phyloP scores from a whole-genome alignment of 2,329 filamentous ascomycete genomes.

The Colletotrichum shisoi region DNA sequence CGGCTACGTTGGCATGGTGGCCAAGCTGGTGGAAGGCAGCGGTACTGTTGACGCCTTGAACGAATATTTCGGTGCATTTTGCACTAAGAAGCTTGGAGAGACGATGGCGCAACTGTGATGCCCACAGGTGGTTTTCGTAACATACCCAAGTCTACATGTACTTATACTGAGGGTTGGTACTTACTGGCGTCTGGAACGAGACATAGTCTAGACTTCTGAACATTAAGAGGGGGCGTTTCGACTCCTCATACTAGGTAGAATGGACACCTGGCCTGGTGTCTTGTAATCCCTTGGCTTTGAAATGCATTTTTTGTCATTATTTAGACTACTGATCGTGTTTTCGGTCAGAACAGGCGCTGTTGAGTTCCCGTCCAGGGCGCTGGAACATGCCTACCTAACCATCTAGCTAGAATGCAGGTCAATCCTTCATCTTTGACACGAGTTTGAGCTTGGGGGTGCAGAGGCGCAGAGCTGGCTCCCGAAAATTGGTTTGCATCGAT shows the following conservation, averaged over 20 bases:
- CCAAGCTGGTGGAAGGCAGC: conserved; percentile 75
- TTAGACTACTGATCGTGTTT: neutral
- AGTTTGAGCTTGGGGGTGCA: neutral
- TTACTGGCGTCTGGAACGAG: conserved; percentile 5
- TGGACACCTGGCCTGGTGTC: neutral
- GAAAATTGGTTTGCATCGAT: neutral
- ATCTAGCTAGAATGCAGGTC: no score
- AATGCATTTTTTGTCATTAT: neutral
- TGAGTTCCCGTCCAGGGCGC: neutral
- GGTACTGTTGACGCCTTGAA: conserved; percentile 85
- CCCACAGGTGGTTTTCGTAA: neutral
- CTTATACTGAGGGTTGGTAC: neutral
- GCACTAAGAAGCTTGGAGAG: conserved; percentile 65
- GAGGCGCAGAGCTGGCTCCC: neutral
- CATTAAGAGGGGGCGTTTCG: neutral
- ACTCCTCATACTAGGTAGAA: neutral
- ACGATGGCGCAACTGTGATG: conserved; percentile 51
- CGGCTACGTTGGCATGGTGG: conserved; percentile 82
- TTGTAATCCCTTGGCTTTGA: neutral
- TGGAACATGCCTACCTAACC: neutral
- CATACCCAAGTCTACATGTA: neutral
- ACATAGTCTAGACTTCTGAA: neutral
- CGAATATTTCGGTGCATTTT: conserved; percentile 79
- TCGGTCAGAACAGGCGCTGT: neutral
- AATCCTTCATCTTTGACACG: no score